Percentiles rank a stretch among this genome's conserved stretches.
phyloP scores from a whole-genome alignment of 139 green algal genomes.

The Micractinium conductrix region DNA sequence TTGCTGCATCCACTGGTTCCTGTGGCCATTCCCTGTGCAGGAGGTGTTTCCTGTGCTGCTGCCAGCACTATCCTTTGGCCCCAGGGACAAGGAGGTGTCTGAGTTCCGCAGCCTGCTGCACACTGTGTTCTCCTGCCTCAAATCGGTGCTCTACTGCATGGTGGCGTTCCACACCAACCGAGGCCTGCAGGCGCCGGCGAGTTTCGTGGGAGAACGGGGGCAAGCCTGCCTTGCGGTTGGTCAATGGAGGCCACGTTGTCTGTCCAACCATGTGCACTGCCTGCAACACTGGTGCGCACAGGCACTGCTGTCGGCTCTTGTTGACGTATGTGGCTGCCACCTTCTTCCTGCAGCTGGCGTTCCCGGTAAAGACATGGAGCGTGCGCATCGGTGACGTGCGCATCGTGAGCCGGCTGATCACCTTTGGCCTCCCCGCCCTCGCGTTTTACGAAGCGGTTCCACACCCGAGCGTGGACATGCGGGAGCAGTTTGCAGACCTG shows the following conservation, averaged over 20 bases:
- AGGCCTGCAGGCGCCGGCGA: constrained; percentile 29
- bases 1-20: not conserved
- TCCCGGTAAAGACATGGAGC: constrained; percentile 40
- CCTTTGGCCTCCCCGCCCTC: constrained; percentile 22
- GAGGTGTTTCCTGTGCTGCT: constrained; percentile 33
- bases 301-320: too few relatives aligned
- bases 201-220: too few relatives aligned
- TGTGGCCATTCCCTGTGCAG: not conserved
- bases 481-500: constrained; percentile 82
- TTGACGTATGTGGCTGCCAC: not conserved
- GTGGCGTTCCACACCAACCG: constrained; percentile 52
- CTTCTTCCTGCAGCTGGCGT: constrained; percentile 8
- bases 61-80: constrained; percentile 36
- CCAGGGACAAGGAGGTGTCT: constrained; percentile 74
- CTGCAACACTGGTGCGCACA: not conserved
- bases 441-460: constrained; percentile 2
- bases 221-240: not conserved
- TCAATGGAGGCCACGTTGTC: too few relatives aligned
- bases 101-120: constrained; percentile 69
- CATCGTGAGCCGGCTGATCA: constrained; percentile 41
- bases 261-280: not conserved
- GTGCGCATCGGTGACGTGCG: constrained; percentile 29
- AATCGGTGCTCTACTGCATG: constrained; percentile 42
- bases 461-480: constrained; percentile 55
- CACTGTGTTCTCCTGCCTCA: constrained; percentile 56